Base-by-base conservation (phyloP, 73 alveolate genomes). In the Durusdinium trenchii region DNA sequence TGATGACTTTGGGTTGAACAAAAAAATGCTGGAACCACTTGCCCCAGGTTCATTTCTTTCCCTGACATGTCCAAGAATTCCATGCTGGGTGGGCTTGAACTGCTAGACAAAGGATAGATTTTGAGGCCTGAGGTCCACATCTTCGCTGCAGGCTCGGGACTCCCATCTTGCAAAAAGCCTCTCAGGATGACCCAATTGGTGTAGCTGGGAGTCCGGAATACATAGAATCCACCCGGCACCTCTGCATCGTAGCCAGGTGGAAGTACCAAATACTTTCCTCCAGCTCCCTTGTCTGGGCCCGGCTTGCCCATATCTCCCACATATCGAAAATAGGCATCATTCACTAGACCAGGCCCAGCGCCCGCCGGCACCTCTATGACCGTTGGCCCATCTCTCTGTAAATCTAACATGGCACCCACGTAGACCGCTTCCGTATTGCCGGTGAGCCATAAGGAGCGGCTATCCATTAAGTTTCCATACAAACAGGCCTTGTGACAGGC, bases 381-480 rank as follows among this genome's bases (percentile, higher is more conserved):
- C 26, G 64, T 73, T 3, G 99, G 99, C 83, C 99, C 99, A 40
- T 93, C 99, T 45, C 82, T 28, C 36, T 64, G n/a, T 47, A 93
- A 82, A 93, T 93, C 82, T 51, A 93, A 50, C 52, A 71, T 61
- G 20, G 51, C 81, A 47, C 67, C 75, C 61, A 48, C 78, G 45
- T 93, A 93, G 45, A 93, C 99, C 10, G 93, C 75, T 42, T 93
- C 99, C 23, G 99, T 93, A 50, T 93, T 93, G 14, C 83, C 99
- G 1, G 99, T 93, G 84, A 93, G 99, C 52, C 69, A 93, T 14
- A 93, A 50, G 64, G 99, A 93, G 2, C 64, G 45, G 84, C 93
- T 50, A 32, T 93, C 99, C 99, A 93, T 93, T 83, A 93, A 45
- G 57, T 64, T 64, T 52, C 84, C 99, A 18, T 46, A 62, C 18